Conservation (phyloP, 176 grass and related monocot genomes). For the Triticum urartu region DNA sequence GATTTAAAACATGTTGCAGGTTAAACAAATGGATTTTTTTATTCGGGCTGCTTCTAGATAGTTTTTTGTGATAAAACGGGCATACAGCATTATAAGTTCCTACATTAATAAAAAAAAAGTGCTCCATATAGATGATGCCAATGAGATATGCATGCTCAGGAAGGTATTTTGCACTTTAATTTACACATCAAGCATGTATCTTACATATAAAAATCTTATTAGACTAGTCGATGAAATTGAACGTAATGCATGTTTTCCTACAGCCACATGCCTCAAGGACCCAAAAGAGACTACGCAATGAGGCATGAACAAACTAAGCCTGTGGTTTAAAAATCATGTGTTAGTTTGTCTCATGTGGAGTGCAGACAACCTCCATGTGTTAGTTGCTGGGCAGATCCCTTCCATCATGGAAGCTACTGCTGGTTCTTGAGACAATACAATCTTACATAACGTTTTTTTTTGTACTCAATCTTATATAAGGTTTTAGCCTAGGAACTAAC, state of each 20-base stretch:
- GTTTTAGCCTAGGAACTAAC: not conserved
- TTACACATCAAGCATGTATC: slow-evolving; percentile 3
- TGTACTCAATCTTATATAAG: not conserved
- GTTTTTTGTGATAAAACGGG: not conserved
- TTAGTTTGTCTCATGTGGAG: slow-evolving; percentile 26
- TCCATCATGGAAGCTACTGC: not conserved
- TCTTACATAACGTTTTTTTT: no score
- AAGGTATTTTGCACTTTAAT: not conserved
- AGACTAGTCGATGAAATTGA: not conserved
- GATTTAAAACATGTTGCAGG: slow-evolving; percentile 14
- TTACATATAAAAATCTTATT: not conserved
- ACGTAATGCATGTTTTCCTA: not conserved
- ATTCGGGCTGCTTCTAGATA: not conserved
- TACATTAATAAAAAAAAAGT: not conserved
- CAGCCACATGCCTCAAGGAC: not conserved
- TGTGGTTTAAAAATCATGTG: not conserved
- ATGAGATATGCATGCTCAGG: not conserved
- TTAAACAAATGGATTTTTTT: not conserved
- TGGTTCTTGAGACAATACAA: not conserved
- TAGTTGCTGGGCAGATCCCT: slow-evolving; percentile 9
- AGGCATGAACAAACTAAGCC: not conserved
- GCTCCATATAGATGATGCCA: not conserved
- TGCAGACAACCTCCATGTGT: slow-evolving; percentile 37
- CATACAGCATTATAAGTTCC: not conserved
- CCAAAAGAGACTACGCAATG: not conserved